Base-by-base conservation (phyloP, 371 early-diverging fungal genomes). In the Mucor sp. region DNA sequence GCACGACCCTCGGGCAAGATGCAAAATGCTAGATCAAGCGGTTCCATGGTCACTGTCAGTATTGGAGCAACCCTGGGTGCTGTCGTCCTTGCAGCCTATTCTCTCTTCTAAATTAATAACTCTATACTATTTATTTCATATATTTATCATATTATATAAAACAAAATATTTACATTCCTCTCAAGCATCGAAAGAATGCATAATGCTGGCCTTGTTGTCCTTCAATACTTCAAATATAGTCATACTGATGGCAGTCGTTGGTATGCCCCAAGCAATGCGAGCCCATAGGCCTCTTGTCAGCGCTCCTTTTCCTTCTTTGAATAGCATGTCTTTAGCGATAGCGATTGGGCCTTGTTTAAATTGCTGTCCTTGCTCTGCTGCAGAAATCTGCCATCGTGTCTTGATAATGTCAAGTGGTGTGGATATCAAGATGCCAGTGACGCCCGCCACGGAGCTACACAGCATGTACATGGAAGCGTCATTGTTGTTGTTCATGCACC, bases 321-420 rank as follows among this genome's bases (percentile, higher is more conserved):
- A 41, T 66, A 88, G 85, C 87, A 93, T 86, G 2, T 86, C 75
- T 27, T 69, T 67, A 0, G 84, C 82, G 25, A 92, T 87, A 4
- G 62, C 60, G 5, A 74, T 6, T 4, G 77, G 76, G 2, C 78
- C 70, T 30, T 56, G 62, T 53, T 69, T 80, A 72, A 65, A 76
- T 23, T 53, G 47, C 28, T 66, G 59, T 19, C 80, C 79, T 44
- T 79, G 72, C 14, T 83, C 78, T 19, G 76, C 69, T 2, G 74
- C 76, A 4, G 87, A 84, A 15, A 90, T 80, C 67, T 95, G 95
- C 83, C 91, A 89, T 6, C 94, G 83, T 28, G 95, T 95, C 69
- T 93, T 93, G 44, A 94, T 85, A n/a, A 93, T 87, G 69, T 95
- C 95, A 2, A 91, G 71, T 0, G 87, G 83, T 33, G 93, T 94